Percentiles rank a stretch among this genome's conserved stretches.
These are phyloP conservation scores for Enterospora canceri DNA, from an alignment of 371 early-diverging fungal genomes.

Conservation along the genomic window DNA sequence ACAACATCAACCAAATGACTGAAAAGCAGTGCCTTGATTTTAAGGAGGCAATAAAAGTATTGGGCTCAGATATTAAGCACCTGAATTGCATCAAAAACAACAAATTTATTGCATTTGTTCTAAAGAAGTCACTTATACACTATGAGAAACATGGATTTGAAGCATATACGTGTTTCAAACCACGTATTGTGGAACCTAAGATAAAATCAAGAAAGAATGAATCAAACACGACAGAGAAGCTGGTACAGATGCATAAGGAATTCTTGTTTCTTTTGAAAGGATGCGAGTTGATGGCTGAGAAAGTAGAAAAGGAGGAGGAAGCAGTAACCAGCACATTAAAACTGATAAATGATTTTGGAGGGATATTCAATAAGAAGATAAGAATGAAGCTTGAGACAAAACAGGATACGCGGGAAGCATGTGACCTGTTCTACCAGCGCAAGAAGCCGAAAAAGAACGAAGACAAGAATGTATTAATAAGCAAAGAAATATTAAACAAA, in stretches of 20 bases:
- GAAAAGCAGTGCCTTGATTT: not conserved
- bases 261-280: slow-evolving; percentile 14
- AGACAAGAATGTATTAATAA: not conserved
- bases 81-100: slow-evolving; percentile 1
- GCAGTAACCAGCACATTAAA: not conserved
- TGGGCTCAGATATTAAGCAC: not conserved
- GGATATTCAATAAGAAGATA: not conserved
- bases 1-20: not conserved
- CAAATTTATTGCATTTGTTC: slow-evolving; percentile 3
- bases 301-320: slow-evolving; percentile 1
- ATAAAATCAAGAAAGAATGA: slow-evolving; percentile 47
- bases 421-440: not conserved
- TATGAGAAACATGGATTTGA: slow-evolving; percentile 20
- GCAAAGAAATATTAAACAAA: not conserved
- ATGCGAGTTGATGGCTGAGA: slow-evolving; percentile 9
- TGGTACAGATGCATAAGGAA: slow-evolving; percentile 27
- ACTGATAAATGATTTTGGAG: not conserved
- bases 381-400: not conserved
- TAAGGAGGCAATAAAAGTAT: not conserved
- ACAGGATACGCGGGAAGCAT: not conserved
- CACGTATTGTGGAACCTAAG: slow-evolving; percentile 35
- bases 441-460: not conserved
- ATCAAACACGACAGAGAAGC: slow-evolving; percentile 23
- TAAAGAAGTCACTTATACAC: slow-evolving; percentile 20
- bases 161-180: slow-evolving; percentile 48